phyloP scores from a whole-genome alignment of 2,329 filamentous ascomycete species.

The Scleromitrula shiraiana region DNA sequence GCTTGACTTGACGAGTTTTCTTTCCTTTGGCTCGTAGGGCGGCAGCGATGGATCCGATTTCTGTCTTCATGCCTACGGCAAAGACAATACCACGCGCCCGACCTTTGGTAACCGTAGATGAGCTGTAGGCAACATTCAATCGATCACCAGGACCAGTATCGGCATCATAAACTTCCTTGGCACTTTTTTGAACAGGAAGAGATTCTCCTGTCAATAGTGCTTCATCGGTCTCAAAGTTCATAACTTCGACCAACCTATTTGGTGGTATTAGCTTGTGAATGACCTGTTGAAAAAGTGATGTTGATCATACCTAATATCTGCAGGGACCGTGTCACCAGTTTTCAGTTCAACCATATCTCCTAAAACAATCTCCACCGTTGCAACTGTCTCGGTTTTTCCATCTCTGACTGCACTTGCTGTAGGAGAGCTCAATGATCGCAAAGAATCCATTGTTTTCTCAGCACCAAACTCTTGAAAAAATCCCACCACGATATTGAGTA shows the following conservation, averaged over 20 bases:
- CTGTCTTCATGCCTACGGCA: slow-evolving; percentile 51
- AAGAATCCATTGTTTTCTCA: slow-evolving; percentile 46
- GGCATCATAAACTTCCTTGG: slow-evolving; percentile 39
- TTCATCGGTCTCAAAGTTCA: slow-evolving; percentile 53
- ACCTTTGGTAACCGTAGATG: slow-evolving; percentile 53
- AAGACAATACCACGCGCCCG: slow-evolving; percentile 53
- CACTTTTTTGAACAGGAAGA: slow-evolving; percentile 46
- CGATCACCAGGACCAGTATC: slow-evolving; percentile 52
- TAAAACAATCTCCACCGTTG: slow-evolving; percentile 45
- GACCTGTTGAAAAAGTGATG: background rate
- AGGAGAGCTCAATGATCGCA: slow-evolving; percentile 41
- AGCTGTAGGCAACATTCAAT: slow-evolving; percentile 53
- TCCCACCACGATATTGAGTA: slow-evolving; percentile 50
- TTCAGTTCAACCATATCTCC: slow-evolving; percentile 51
- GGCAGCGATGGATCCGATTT: slow-evolving; percentile 57
- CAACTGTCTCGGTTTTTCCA: slow-evolving; percentile 41
- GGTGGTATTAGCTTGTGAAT: slow-evolving; percentile 10
- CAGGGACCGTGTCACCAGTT: slow-evolving; percentile 37
- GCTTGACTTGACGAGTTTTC: slow-evolving; percentile 38
- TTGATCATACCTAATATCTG: slow-evolving; percentile 30
- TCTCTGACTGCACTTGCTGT: slow-evolving; percentile 42
- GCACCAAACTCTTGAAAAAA: slow-evolving; percentile 47
- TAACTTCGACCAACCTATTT: slow-evolving; percentile 38
- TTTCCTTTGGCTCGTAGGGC: slow-evolving; percentile 47
- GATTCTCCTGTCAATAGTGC: slow-evolving; percentile 56